These are phyloP conservation scores for Leccinum variabile DNA, from an alignment of 1,284 basidiomycete species.

Conservation along the genomic window DNA sequence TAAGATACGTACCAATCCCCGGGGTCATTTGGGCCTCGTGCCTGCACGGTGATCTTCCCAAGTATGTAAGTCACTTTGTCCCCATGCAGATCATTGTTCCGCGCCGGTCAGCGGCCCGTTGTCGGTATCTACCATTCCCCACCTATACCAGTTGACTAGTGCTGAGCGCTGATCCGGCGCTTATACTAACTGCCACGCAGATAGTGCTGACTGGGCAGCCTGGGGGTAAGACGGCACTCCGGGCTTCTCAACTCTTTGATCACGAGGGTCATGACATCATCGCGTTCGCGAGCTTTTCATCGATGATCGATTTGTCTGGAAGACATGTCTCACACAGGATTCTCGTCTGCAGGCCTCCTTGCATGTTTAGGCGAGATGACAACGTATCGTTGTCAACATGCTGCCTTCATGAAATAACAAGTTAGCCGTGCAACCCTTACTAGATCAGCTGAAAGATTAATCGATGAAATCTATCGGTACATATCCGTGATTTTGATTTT, in stretches of 20 bases:
- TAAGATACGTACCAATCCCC: background rate
- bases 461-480: background rate
- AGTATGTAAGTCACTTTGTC: background rate
- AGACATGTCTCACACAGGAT: background rate
- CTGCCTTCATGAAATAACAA: conserved; percentile 8
- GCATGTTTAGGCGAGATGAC: background rate
- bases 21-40: background rate
- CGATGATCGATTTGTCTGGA: background rate
- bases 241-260: background rate
- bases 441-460: background rate
- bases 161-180: background rate
- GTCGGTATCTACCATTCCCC: background rate
- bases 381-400: background rate
- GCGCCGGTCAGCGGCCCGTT: background rate
- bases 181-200: background rate
- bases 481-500: background rate
- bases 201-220: background rate
- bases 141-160: background rate
- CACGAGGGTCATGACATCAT: background rate
- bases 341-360: background rate
- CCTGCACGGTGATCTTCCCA: background rate
- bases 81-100: background rate
- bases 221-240: background rate
- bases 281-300: background rate
- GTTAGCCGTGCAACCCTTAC: conserved; percentile 2